Conservation (phyloP, 176 grass and related monocot genomes). For the Oryza officinalis region DNA sequence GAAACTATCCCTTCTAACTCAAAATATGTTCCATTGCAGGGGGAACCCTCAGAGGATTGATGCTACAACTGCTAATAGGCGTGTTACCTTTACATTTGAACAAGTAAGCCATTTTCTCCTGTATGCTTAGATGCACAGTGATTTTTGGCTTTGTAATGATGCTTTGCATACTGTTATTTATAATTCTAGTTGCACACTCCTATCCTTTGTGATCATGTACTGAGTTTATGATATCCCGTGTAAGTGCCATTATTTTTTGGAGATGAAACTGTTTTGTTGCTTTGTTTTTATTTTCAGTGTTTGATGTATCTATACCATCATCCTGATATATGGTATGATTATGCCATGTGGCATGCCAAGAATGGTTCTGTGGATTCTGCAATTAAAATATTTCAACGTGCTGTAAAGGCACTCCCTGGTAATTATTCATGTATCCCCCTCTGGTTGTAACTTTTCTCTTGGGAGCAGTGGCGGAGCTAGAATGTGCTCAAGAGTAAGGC, state of each 20-base stretch:
- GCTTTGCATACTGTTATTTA: too few species aligned
- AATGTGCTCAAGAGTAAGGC: too few species aligned
- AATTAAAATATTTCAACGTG: slow-evolving; percentile 92
- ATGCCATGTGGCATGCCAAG: slow-evolving; percentile 80
- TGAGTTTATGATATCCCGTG: neutral
- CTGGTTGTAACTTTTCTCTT: too few species aligned
- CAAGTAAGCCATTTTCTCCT: slow-evolving; percentile 63
- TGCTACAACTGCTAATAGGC: slow-evolving; percentile 78
- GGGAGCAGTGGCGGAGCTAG: too few species aligned
- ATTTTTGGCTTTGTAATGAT: neutral
- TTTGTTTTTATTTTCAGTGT: slow-evolving; percentile 53
- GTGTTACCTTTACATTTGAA: slow-evolving; percentile 90
- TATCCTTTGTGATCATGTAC: slow-evolving; percentile 3
- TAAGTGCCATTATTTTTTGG: neutral
- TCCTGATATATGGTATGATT: slow-evolving; percentile 99
- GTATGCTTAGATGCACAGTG: slow-evolving; percentile 15
- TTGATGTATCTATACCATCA: slow-evolving; percentile 99
- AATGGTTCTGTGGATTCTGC: slow-evolving; percentile 80
- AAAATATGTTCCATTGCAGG: slow-evolving; percentile 49
- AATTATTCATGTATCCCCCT: slow-evolving; percentile 13
- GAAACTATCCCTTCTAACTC: slow-evolving; percentile 22
- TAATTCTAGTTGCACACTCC: too few species aligned
- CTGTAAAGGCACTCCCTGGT: slow-evolving; percentile 97
- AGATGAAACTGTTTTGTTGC: neutral
- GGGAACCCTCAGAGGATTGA: slow-evolving; percentile 97